phyloP scores from a whole-genome alignment of 2,329 filamentous ascomycete genomes.

The Epichloe sylvatica region DNA sequence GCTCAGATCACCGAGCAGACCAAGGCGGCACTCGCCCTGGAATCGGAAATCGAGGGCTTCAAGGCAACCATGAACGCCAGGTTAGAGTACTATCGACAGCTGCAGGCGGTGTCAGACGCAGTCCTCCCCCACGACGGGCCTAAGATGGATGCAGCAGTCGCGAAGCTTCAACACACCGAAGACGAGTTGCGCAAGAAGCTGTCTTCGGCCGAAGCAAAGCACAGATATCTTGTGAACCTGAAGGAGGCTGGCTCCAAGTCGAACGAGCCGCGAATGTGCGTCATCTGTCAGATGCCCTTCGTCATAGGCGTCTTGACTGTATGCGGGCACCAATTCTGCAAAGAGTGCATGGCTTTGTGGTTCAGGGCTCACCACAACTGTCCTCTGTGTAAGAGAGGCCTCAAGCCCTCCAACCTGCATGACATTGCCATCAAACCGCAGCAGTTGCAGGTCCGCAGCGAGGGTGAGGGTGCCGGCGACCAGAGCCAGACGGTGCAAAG shows the following conservation, averaged over 20 bases:
- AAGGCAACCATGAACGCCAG: slow-evolving; percentile 69
- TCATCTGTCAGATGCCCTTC: slow-evolving; percentile 72
- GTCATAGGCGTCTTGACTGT: slow-evolving; percentile 68
- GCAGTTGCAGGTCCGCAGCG: slow-evolving; percentile 49
- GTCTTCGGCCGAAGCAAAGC: slow-evolving; percentile 52
- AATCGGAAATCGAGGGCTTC: slow-evolving; percentile 64
- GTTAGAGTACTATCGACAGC: slow-evolving; percentile 77
- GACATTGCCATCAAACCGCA: slow-evolving; percentile 73
- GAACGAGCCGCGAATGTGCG: slow-evolving; percentile 55
- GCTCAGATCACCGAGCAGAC: slow-evolving; percentile 35
- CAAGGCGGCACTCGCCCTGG: slow-evolving; percentile 34
- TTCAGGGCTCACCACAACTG: slow-evolving; percentile 61
- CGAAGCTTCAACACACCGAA: slow-evolving; percentile 17
- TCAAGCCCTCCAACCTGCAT: slow-evolving; percentile 58
- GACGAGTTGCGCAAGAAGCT: slow-evolving; percentile 42
- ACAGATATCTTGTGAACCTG: slow-evolving; percentile 52
- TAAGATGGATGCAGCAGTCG: slow-evolving; percentile 35
- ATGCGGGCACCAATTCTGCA: slow-evolving; percentile 87
- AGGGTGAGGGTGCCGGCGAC: slow-evolving; percentile 8
- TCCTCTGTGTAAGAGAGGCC: slow-evolving; percentile 64
- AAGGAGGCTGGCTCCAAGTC: slow-evolving; percentile 46
- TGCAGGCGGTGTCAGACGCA: slow-evolving; percentile 82
- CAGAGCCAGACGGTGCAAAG: slow-evolving; percentile 6
- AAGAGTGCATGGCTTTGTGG: slow-evolving; percentile 73
- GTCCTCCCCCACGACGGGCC: slow-evolving; percentile 60